Evolutionary conservation across 176 grass and related monocot species (phyloP).

Genomic region (Triticum timopheevii): DNA sequence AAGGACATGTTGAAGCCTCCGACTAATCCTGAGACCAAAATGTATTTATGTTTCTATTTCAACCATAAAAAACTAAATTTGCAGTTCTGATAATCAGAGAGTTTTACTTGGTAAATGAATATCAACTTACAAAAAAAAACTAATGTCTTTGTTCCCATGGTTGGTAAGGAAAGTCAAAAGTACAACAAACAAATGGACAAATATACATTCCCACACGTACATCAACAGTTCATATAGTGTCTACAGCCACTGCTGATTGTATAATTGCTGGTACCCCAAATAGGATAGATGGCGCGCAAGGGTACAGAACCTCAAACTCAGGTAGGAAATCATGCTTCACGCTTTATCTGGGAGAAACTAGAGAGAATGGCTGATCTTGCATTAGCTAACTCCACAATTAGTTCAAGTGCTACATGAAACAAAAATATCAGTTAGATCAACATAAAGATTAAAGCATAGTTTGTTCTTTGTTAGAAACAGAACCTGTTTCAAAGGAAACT

Average conservation of each 20-base stretch:
- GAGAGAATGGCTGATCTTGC: constrained; percentile 50
- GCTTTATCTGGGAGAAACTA: constrained; percentile 47
- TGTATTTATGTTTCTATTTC: background rate
- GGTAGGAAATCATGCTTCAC: background rate
- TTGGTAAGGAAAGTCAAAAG: background rate
- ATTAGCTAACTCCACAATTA: constrained; percentile 66
- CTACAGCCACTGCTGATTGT: background rate
- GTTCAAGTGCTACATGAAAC: constrained; percentile 63
- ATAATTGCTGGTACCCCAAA: background rate
- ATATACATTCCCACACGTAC: background rate
- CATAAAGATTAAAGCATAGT: background rate
- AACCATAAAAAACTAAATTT: background rate
- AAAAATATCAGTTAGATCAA: constrained; percentile 30
- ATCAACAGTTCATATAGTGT: background rate
- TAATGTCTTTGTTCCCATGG: background rate
- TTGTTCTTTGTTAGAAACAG: background rate
- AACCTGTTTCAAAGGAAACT: constrained; percentile 93
- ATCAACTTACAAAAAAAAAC: no score
- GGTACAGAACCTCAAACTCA: constrained; percentile 6
- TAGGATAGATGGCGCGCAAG: background rate
- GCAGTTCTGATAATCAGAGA: background rate
- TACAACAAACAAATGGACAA: background rate
- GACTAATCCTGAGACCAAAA: background rate
- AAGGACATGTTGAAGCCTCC: background rate
- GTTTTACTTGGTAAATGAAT: background rate